Conservation (phyloP, 2,329 filamentous ascomycete genomes). For the Trichoderma atroviride region DNA sequence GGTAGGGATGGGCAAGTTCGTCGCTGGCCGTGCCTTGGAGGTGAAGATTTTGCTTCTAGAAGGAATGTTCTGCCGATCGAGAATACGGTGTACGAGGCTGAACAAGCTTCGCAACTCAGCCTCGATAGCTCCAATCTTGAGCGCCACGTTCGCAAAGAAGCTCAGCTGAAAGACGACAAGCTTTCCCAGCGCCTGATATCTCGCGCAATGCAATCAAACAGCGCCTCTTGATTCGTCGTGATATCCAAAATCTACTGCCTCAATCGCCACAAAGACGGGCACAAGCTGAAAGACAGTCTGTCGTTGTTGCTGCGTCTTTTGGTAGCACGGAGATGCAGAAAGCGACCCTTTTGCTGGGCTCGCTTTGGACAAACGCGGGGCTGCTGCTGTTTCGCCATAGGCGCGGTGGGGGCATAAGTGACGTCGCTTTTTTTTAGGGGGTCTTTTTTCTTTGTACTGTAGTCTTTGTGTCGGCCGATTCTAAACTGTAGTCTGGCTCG, state of each 20-base stretch:
- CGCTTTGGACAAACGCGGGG: constrained; percentile 17
- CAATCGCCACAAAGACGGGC: not conserved
- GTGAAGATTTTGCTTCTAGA: not conserved
- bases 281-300: not conserved
- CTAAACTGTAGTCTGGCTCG: not conserved
- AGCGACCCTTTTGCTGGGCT: not conserved
- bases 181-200: not conserved
- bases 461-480: not conserved
- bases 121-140: not conserved
- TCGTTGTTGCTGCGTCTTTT: not conserved
- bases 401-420: constrained; percentile 1
- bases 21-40: not conserved
- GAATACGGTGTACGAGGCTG: not conserved
- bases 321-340: not conserved
- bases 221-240: not conserved
- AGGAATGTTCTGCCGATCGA: not conserved
- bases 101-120: constrained; percentile 1
- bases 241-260: not conserved
- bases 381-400: not conserved
- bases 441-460: not conserved
- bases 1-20: not conserved
- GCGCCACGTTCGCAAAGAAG: constrained; percentile 12
- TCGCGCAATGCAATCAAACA: constrained; percentile 11
- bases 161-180: constrained; percentile 9
- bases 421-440: not conserved